phyloP scores from a whole-genome alignment of 2,329 filamentous ascomycete species.

The Fusarium domesticum region DNA sequence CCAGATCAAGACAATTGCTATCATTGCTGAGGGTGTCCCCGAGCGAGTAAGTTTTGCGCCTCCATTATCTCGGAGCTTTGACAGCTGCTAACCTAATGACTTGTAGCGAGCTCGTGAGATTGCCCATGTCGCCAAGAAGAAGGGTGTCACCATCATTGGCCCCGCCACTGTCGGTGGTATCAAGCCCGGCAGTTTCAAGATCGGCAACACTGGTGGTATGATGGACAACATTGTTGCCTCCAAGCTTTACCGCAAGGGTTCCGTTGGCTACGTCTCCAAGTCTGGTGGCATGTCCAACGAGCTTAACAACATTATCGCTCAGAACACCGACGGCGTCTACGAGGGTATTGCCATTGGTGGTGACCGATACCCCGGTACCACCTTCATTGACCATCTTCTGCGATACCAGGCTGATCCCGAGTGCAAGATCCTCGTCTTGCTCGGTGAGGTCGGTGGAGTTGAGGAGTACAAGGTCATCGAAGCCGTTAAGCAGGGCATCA shows the following conservation, averaged over 20 bases:
- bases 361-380: slow-evolving; percentile 97
- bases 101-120: slow-evolving; percentile 91
- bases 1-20: slow-evolving; percentile 98
- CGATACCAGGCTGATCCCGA: slow-evolving; percentile 95
- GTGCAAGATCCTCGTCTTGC: slow-evolving; percentile 93
- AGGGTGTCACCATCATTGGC: slow-evolving; percentile 98
- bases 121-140: slow-evolving; percentile 92
- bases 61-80: slow-evolving; percentile 3
- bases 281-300: slow-evolving; percentile 99
- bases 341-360: slow-evolving; percentile 99
- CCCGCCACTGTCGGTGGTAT: slow-evolving; percentile 98
- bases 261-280: slow-evolving; percentile 99
- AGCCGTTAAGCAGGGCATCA: slow-evolving; percentile 87
- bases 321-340: slow-evolving; percentile 96
- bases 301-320: slow-evolving; percentile 98
- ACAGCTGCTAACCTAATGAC: slow-evolving; percentile 10
- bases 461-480: slow-evolving; percentile 99
- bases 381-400: slow-evolving; percentile 97
- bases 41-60: slow-evolving; percentile 70
- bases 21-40: slow-evolving; percentile 98
- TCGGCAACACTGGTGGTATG: slow-evolving; percentile 99
- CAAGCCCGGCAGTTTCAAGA: slow-evolving; percentile 99
- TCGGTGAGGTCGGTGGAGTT: slow-evolving; percentile 98
- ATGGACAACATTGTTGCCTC: slow-evolving; percentile 99
- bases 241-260: slow-evolving; percentile 99